Conservation (phyloP, 352 stramenopile genomes). For the Phytophthora boehmeriae region DNA sequence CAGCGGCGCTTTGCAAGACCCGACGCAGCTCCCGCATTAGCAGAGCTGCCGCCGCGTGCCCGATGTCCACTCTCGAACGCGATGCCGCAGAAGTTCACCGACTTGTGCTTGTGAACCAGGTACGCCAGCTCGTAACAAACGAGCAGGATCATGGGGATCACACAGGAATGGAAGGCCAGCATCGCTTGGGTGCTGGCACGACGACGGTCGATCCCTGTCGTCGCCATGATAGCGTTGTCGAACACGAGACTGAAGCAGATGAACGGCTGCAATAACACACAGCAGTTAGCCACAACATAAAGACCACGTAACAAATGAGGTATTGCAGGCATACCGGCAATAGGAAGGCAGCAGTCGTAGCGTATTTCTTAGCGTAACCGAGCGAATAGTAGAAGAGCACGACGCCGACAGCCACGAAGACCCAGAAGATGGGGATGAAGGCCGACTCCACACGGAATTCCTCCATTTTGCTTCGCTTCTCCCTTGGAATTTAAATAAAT, state of each 20-base stretch:
- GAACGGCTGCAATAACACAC: conserved; percentile 55
- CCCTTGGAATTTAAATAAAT: too few relatives aligned
- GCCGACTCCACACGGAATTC: conserved; percentile 54
- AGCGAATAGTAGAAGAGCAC: conserved; percentile 80
- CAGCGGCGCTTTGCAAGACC: conserved; percentile 31
- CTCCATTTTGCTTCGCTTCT: too few relatives aligned
- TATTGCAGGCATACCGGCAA: conserved; percentile 54
- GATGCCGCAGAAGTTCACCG: conserved; percentile 91
- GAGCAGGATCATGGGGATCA: conserved; percentile 86
- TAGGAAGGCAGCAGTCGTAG: conserved; percentile 73
- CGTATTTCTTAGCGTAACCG: conserved; percentile 80
- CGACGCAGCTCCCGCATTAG: conserved; percentile 20
- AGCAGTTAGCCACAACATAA: not conserved
- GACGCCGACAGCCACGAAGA: conserved; percentile 59
- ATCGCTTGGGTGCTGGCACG: conserved; percentile 65
- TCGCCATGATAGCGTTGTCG: conserved; percentile 84
- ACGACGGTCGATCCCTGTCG: conserved; percentile 67
- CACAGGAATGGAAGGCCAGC: conserved; percentile 82
- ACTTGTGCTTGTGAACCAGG: conserved; percentile 90
- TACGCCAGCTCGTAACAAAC: conserved; percentile 92
- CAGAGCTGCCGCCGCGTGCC: conserved; percentile 34
- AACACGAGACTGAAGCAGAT: conserved; percentile 82
- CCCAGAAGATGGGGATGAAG: conserved; percentile 73
- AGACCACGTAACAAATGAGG: not conserved
- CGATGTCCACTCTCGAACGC: conserved; percentile 81